Evolutionary conservation across 495 filamentous ascomycete genomes (phyloP), one percentile per base, ranked within the genome.

Genomic region (Neurospora cerealis): DNA sequence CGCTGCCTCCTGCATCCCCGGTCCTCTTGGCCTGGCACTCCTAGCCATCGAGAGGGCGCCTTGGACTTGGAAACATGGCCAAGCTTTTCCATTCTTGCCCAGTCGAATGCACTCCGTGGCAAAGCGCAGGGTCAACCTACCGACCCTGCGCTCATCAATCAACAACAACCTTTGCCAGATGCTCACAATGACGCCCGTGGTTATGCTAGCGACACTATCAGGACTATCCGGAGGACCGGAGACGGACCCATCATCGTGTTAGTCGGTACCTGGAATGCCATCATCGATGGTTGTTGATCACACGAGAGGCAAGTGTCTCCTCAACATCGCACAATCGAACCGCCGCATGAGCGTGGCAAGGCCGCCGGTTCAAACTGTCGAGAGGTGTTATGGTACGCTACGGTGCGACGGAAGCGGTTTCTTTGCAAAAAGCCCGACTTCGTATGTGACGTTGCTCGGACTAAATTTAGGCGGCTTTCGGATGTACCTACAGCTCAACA

Each of bases 361-460:
- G 15, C 28, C 28, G 11, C 54, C 46, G 21, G 21, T 54, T 17
- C 54, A 37, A 37, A 19, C 19, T 48, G 19, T 17, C 39, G 37
- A 42, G 28, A 37, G 5, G 34, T 70, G 32, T 73, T 69, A 38
- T 38, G n/a, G 19, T 5, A 13, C 32, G 37, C 19, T 70, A 48
- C 39, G 32, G 40, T 62, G 54, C 6, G 28, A 62, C 54, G 54
- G 54, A 19, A 62, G 28, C 54, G 13, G 48, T 71, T 70, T 54
- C 38, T 72, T 44, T 40, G 54, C 75, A 40, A 69, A 69, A 70
- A 69, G 44, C 39, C 73, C 70, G 69, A 74, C 8, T 40, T 42
- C 40, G 38, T 48, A 71, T 76, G 75, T 79, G 77, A 80, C 78
- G 78, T 77, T 80, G 78, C 77, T 77, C 70, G 71, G 74, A 70